These are phyloP conservation scores for Rubus parviflorus DNA, from an alignment of 306 rosid species.

Conservation along the genomic window DNA sequence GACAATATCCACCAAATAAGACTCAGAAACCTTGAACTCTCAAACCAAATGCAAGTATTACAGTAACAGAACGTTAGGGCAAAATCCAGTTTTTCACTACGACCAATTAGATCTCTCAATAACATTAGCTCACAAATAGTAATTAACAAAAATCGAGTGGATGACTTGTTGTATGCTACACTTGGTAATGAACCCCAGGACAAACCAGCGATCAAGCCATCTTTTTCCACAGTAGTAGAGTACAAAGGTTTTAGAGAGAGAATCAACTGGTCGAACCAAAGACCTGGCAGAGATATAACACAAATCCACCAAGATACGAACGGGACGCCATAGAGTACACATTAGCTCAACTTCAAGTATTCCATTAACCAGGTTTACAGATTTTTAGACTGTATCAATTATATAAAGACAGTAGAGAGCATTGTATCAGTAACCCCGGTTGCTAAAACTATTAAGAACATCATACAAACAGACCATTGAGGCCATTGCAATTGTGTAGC, in stretches of 20 bases:
- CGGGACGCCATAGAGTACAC: neutral
- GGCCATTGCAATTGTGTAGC: neutral
- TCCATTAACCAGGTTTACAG: slow-evolving; percentile 4
- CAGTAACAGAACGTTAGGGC: neutral
- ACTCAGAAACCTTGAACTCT: neutral
- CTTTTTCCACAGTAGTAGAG: neutral
- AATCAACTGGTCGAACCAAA: neutral
- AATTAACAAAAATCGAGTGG: neutral
- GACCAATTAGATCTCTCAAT: neutral
- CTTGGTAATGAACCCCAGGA: neutral
- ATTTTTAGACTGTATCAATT: neutral
- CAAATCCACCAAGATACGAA: neutral
- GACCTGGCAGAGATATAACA: neutral
- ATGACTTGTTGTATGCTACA: neutral
- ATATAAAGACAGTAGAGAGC: neutral
- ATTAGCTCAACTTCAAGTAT: slow-evolving; percentile 4
- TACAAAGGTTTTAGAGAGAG: neutral
- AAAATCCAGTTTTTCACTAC: neutral
- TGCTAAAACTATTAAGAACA: neutral
- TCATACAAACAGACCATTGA: neutral
- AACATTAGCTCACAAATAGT: neutral
- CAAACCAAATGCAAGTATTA: neutral
- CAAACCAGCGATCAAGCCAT: neutral
- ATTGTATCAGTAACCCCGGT: neutral
- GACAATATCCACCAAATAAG: neutral